Evolutionary conservation across 768 basidiomycete genomes (phyloP).

Genomic region (Steccherinum ochraceum): DNA sequence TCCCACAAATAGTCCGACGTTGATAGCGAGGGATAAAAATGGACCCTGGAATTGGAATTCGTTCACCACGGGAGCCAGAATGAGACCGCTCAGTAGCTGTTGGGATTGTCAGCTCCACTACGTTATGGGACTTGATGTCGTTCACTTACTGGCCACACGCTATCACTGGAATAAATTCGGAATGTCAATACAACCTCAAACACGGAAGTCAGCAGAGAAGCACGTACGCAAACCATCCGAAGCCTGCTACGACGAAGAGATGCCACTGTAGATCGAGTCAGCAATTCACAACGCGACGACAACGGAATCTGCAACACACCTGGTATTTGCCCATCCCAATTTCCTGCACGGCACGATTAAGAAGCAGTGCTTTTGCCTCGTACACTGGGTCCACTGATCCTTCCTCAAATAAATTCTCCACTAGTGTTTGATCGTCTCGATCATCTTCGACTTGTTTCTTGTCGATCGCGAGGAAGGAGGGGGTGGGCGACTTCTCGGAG

Average conservation of each 20-base stretch:
- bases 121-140: neutral
- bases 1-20: constrained; percentile 48
- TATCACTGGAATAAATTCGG: constrained; percentile 39
- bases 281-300: neutral
- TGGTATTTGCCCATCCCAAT: constrained; percentile 57
- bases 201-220: neutral
- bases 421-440: neutral
- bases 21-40: constrained; percentile 43
- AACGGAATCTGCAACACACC: constrained; percentile 22
- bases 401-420: constrained; percentile 17
- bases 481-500: neutral
- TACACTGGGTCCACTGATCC: constrained; percentile 37
- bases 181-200: neutral
- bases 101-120: neutral
- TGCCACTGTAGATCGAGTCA: constrained; percentile 35
- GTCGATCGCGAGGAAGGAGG: neutral
- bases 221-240: constrained; percentile 71
- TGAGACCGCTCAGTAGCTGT: constrained; percentile 37
- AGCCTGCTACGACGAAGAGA: constrained; percentile 62
- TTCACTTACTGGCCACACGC: constrained; percentile 70
- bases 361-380: constrained; percentile 39
- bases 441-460: neutral
- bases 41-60: constrained; percentile 45
- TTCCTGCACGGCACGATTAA: constrained; percentile 42
- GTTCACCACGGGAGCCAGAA: constrained; percentile 39